phyloP scores from a whole-genome alignment of 106 monocot genomes.

The Dactylorhiza incarnata region DNA sequence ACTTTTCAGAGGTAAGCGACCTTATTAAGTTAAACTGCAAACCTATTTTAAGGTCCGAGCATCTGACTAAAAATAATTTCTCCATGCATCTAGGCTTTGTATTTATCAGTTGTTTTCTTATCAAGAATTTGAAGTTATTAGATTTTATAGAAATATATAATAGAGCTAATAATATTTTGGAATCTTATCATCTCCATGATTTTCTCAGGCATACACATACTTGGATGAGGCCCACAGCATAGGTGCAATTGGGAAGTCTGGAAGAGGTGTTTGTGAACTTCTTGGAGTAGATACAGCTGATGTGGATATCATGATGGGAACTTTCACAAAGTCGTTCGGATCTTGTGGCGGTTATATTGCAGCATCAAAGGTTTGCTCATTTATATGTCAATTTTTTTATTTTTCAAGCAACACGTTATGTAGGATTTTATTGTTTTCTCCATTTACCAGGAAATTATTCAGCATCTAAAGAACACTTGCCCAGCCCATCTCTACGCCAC shows the following conservation, averaged over 20 bases:
- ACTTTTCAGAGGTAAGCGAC: no score
- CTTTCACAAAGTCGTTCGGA: conserved; percentile 82
- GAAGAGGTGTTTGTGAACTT: conserved; percentile 75
- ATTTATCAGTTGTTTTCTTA: neutral
- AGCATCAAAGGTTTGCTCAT: conserved; percentile 55
- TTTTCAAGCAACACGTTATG: neutral
- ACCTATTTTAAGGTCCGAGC: no score
- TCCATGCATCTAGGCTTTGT: neutral
- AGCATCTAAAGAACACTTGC: conserved; percentile 52
- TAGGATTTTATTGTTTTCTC: neutral
- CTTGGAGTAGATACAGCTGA: conserved; percentile 70
- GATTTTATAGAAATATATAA: neutral
- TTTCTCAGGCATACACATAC: conserved; percentile 57
- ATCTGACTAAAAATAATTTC: no score
- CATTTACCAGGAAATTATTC: conserved; percentile 59
- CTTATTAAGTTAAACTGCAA: no score
- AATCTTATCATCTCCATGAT: neutral
- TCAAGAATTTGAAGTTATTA: neutral
- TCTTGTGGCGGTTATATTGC: conserved; percentile 88
- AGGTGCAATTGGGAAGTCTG: conserved; percentile 67
- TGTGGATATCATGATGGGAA: conserved; percentile 88
- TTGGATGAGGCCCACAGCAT: conserved; percentile 86
- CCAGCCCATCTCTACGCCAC: conserved; percentile 84
- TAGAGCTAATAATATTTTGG: neutral
- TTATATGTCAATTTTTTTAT: neutral